Conservation (phyloP, 1,139 yeast species). For the Torulaspora pretoriensis region DNA sequence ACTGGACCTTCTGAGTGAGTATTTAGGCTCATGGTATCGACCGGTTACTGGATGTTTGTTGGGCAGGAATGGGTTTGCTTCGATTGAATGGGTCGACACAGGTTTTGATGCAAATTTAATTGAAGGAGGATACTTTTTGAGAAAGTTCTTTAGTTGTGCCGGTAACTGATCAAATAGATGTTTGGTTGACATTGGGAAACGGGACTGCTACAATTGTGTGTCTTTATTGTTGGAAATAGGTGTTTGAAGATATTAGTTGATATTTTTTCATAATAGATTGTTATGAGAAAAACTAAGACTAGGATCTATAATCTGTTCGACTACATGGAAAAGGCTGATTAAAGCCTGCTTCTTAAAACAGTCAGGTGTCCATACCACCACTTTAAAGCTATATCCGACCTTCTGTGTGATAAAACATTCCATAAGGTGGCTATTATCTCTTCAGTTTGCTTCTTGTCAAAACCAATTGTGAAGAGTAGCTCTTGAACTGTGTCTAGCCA, state of each 20-base stretch:
- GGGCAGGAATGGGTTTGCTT: constrained; percentile 84
- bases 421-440: constrained; percentile 19
- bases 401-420: constrained; percentile 22
- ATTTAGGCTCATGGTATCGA: constrained; percentile 70
- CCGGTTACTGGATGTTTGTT: constrained; percentile 81
- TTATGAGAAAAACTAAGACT: background rate
- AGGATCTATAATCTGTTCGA: background rate
- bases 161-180: constrained; percentile 58
- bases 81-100: constrained; percentile 58
- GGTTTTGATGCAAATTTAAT: constrained; percentile 70
- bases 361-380: constrained; percentile 21
- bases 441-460: constrained; percentile 7
- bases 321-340: background rate
- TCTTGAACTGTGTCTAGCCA: constrained; percentile 28
- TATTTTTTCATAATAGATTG: too few species aligned
- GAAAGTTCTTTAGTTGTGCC: constrained; percentile 64
- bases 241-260: too few species aligned
- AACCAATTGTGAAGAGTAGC: constrained; percentile 5
- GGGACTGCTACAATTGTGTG: background rate
- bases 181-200: constrained; percentile 10
- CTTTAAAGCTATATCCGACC: constrained; percentile 17
- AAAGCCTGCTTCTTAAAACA: constrained; percentile 4
- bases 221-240: background rate
- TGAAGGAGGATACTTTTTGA: constrained; percentile 79
- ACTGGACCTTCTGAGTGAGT: constrained; percentile 78